Conservation (phyloP, 2,329 filamentous ascomycete species). For the Cercospora sesami region DNA sequence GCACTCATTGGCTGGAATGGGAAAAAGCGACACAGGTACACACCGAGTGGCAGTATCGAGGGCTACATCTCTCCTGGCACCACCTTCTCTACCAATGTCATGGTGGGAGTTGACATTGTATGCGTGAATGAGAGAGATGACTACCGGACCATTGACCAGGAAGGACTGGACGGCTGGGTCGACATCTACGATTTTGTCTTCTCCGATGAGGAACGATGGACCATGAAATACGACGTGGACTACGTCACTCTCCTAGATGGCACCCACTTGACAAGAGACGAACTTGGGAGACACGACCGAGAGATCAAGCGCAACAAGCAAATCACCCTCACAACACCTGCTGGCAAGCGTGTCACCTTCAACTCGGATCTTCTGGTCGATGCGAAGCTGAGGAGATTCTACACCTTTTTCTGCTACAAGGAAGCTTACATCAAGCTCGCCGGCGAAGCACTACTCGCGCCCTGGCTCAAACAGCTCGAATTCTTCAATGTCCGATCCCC, state of each 20-base stretch:
- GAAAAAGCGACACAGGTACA: conserved; percentile 31
- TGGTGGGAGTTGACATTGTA: conserved; percentile 74
- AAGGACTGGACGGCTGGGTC: conserved; percentile 67
- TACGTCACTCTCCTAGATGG: conserved; percentile 50
- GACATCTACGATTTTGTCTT: conserved; percentile 73
- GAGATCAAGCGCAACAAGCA: conserved; percentile 43
- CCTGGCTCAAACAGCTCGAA: conserved; percentile 70
- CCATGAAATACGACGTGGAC: conserved; percentile 59
- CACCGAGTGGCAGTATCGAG: conserved; percentile 32
- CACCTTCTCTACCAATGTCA: conserved; percentile 37
- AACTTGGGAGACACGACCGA: conserved; percentile 48
- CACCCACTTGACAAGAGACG: conserved; percentile 41
- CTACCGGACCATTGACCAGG: conserved; percentile 59
- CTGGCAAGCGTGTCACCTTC: conserved; percentile 42
- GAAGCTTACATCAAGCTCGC: conserved; percentile 84
- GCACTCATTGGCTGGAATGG: conserved; percentile 59
- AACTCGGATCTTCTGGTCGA: conserved; percentile 55
- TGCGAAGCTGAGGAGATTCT: conserved; percentile 68
- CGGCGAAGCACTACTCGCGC: conserved; percentile 72
- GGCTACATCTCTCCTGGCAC: conserved; percentile 31
- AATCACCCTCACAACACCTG: conserved; percentile 42
- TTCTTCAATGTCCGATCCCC: conserved; percentile 65
- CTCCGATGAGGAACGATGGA: conserved; percentile 59
- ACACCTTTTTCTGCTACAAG: conserved; percentile 75
- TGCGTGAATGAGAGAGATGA: conserved; percentile 68